Conservation (phyloP, 1,284 basidiomycete species). For the Wallemia ichthyophaga region DNA sequence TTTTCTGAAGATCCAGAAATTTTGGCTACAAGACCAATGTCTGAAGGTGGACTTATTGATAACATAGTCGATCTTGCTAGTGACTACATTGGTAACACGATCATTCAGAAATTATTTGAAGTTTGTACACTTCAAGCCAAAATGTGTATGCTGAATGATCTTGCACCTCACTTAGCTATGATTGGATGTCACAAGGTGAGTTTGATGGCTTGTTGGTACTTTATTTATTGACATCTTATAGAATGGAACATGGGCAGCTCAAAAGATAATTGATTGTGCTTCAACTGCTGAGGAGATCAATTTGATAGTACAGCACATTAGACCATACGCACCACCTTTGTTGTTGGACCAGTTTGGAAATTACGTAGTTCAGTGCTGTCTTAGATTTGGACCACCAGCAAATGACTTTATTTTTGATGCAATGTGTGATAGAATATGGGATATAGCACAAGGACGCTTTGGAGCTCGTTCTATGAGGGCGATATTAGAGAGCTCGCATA, state of each 20-base stretch:
- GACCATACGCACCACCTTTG: constrained; percentile 73
- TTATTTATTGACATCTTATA: neutral
- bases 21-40: constrained; percentile 27
- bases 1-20: neutral
- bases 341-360: constrained; percentile 91
- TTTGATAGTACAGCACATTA: constrained; percentile 54
- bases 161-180: constrained; percentile 78
- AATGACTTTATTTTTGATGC: constrained; percentile 94
- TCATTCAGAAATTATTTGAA: constrained; percentile 89
- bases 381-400: constrained; percentile 60
- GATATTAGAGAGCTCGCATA: constrained; percentile 65
- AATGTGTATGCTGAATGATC: constrained; percentile 68
- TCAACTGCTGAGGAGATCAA: constrained; percentile 59
- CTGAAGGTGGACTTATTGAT: neutral
- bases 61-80: constrained; percentile 47
- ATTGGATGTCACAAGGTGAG: constrained; percentile 99
- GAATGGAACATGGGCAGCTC: neutral
- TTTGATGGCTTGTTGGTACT: constrained; percentile 81
- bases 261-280: constrained; percentile 69
- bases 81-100: constrained; percentile 96
- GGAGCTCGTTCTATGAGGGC: constrained; percentile 93
- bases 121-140: constrained; percentile 46
- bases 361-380: constrained; percentile 88
- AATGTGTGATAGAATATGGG: constrained; percentile 95
- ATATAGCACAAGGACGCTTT: constrained; percentile 80